Base-by-base conservation (phyloP, 768 basidiomycete genomes). In the Nidularia pulvinata region DNA sequence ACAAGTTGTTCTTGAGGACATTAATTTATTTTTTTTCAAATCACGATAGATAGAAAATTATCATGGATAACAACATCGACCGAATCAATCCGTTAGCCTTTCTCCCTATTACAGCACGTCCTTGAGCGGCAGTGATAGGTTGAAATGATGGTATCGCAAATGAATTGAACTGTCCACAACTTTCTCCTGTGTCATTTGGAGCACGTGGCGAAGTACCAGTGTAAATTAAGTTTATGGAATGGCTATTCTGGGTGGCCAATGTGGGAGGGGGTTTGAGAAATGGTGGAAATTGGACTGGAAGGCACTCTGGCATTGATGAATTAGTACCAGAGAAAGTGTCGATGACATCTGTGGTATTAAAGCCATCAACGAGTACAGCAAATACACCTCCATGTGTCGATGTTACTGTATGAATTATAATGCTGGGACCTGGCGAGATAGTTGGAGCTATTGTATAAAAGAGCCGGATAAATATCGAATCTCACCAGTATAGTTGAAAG, bases 401-500 rank as follows among this genome's bases (percentile, higher is more conserved):
- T 33, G 55, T 58, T 14, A 60, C 53, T 6, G 57, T 54, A 43
- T 61, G 49, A 45, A 64, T 49, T 48, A 64, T 58, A 11, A 64
- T 50, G 22, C 61, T 61, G 6, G 57, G 60, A 13, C 62, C 62
- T 64, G 37, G 9, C 42, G 50, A 7, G n/a, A 39, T n/a, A 7
- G 37, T 7, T 39, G n/a, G 37, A 7, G 37, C 7, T 7, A 7
- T n/a, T 7, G 7, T n/a, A 39, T n/a, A 39, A 7, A 39, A 7
- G 37, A 39, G 37, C n/a, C 7, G 37, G 9, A 7, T 7, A 39
- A 7, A 39, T 39, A n/a, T 7, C 37, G 37, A 39, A 7, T 34
- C 32, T 46, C 45, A 61, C 62, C 62, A 3, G 62, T 57, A 49
- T 61, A 64, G 49, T 58, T 60, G 34, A 61, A 60, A 5, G 59